Percentiles rank a stretch among this genome's conserved stretches.
Evolutionary conservation across 441 rosid species (phyloP).

Genomic region (Omphalea diandra): DNA sequence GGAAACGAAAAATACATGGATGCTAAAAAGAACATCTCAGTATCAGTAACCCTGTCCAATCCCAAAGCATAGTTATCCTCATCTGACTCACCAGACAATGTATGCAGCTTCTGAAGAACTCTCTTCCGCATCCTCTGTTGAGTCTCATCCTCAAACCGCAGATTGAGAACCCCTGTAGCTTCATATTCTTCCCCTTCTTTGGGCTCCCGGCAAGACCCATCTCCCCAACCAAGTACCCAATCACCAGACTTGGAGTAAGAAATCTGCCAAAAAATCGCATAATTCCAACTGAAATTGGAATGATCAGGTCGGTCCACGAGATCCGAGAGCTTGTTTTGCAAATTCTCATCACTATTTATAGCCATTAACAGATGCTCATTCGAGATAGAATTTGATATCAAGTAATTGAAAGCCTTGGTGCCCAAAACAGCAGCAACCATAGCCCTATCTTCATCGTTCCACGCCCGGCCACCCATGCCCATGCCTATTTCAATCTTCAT

Average conservation of each 20-base stretch:
- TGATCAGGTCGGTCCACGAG: slow-evolving; percentile 75
- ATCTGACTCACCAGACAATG: slow-evolving; percentile 74
- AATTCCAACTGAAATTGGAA: slow-evolving; percentile 90
- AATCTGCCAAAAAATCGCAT: slow-evolving; percentile 90
- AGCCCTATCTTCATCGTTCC: slow-evolving; percentile 76
- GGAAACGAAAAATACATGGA: slow-evolving; percentile 98
- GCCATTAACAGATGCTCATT: slow-evolving; percentile 62
- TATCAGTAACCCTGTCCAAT: slow-evolving; percentile 84
- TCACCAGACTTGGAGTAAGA: slow-evolving; percentile 81
- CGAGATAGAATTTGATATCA: slow-evolving; percentile 59
- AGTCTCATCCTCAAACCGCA: slow-evolving; percentile 53
- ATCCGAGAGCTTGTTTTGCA: slow-evolving; percentile 83
- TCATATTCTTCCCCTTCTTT: slow-evolving; percentile 66
- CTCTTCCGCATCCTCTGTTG: slow-evolving; percentile 84
- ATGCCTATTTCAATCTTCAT: slow-evolving; percentile 56
- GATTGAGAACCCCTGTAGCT: slow-evolving; percentile 38
- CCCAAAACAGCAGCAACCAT: slow-evolving; percentile 73
- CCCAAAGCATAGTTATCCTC: slow-evolving; percentile 81
- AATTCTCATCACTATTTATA: slow-evolving; percentile 59
- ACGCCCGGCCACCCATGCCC: slow-evolving; percentile 48
- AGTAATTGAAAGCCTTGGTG: slow-evolving; percentile 67
- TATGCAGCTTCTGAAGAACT: slow-evolving; percentile 79
- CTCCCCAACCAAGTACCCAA: slow-evolving; percentile 88
- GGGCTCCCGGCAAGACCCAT: slow-evolving; percentile 90
- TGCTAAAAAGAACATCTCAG: slow-evolving; percentile 90